Conservation (phyloP, 1,284 basidiomycete species). For the Melampsora abietis-canadensis region DNA sequence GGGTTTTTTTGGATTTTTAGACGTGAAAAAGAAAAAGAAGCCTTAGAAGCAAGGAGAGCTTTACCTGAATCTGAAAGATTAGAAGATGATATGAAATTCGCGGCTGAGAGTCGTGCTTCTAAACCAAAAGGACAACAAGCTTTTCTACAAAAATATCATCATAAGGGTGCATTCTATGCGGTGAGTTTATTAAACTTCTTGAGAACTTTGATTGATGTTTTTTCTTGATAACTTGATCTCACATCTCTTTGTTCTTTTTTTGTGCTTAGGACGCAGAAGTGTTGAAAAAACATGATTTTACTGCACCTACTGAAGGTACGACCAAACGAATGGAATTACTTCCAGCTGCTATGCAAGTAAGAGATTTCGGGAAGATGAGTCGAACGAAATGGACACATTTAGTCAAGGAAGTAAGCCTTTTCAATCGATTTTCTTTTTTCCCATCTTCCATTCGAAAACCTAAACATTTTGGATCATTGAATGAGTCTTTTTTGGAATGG, state of each 20-base stretch:
- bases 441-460: neutral
- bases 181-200: constrained; percentile 59
- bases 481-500: no score
- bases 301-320: constrained; percentile 79
- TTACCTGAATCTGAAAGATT: constrained; percentile 87
- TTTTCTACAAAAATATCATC: constrained; percentile 97
- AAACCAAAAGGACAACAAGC: constrained; percentile 83
- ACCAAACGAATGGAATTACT: constrained; percentile 73
- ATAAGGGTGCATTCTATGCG: constrained; percentile 93
- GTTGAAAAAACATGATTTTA: constrained; percentile 76
- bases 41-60: constrained; percentile 81
- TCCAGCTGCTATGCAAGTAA: constrained; percentile 94
- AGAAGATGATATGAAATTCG: constrained; percentile 81
- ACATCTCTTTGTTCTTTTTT: neutral
- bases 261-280: constrained; percentile 74
- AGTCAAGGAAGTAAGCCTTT: constrained; percentile 18
- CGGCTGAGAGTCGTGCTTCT: constrained; percentile 71
- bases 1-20: no score
- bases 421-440: neutral
- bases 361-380: constrained; percentile 88
- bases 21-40: constrained; percentile 76
- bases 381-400: constrained; percentile 61
- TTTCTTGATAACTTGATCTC: neutral
- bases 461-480: no score
- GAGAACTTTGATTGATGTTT: constrained; percentile 21